A percentile compares a stretch with the other conserved stretches of the same genome.
phyloP scores from a whole-genome alignment of 73 alveolate species.

The Paramecium tetraurelia region DNA sequence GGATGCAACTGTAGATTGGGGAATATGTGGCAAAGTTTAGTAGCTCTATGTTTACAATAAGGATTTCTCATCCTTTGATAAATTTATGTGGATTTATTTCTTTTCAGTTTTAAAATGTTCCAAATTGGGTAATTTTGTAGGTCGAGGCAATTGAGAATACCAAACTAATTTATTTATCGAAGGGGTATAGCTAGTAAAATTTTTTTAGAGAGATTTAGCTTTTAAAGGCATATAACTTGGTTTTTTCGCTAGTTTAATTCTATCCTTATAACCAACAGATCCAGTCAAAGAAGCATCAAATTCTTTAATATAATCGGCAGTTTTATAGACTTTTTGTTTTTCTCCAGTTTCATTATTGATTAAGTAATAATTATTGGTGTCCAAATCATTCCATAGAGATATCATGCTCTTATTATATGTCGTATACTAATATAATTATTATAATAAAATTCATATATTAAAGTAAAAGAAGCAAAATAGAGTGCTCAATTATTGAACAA shows the following conservation, averaged over 20 bases:
- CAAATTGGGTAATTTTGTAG: slow-evolving; percentile 10
- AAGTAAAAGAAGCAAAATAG: too few relatives aligned
- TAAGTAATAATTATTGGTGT: slow-evolving; percentile 7
- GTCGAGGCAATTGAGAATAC: slow-evolving; percentile 27
- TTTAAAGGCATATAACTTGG: slow-evolving; percentile 25
- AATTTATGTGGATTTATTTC: background rate
- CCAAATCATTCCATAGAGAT: slow-evolving; percentile 48
- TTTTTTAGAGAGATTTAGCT: background rate
- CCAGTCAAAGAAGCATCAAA: slow-evolving; percentile 54
- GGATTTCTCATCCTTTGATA: background rate
- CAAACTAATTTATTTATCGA: background rate
- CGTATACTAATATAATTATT: background rate
- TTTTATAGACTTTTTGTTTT: background rate
- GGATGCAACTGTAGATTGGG: background rate
- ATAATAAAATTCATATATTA: background rate
- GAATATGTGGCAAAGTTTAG: background rate
- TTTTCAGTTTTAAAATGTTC: slow-evolving; percentile 40
- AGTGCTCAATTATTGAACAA: too few relatives aligned
- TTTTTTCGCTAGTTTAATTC: slow-evolving; percentile 16
- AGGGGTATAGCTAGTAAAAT: background rate
- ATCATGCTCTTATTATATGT: background rate
- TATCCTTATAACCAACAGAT: slow-evolving; percentile 30
- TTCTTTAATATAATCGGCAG: slow-evolving; percentile 47
- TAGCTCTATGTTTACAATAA: background rate
- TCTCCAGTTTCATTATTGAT: slow-evolving; percentile 50